Evolutionary conservation across 176 grass and related monocot species (phyloP).

Genomic region (Rhynchospora tenuis): DNA sequence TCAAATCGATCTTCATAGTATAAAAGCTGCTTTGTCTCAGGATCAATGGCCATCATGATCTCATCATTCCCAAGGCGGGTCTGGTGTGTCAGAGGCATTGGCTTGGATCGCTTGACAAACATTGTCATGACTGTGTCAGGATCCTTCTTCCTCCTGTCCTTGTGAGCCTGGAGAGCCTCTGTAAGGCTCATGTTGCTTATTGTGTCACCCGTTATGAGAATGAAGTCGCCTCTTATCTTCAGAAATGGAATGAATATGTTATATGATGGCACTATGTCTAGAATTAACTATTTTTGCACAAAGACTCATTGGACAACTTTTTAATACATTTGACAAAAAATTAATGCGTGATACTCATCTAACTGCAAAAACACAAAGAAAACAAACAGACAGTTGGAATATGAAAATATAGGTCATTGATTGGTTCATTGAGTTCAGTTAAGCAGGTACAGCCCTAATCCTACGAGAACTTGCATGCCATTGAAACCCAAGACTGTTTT

Average conservation of each 20-base stretch:
- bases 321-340: not conserved
- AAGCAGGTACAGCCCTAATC: not conserved
- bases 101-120: constrained; percentile 82
- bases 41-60: constrained; percentile 72
- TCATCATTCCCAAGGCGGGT: constrained; percentile 85
- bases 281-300: not conserved
- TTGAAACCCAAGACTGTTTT: not conserved
- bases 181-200: constrained; percentile 88
- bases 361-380: not conserved
- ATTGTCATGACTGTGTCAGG: constrained; percentile 94
- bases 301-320: not conserved
- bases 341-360: not conserved
- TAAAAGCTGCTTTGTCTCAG: constrained; percentile 73
- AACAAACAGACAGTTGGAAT: not conserved
- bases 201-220: constrained; percentile 93
- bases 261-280: not conserved
- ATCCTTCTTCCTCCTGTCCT: constrained; percentile 84
- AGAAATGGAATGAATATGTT: constrained; percentile 18
- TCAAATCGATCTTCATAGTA: constrained; percentile 82
- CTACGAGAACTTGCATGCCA: not conserved
- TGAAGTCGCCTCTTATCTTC: constrained; percentile 89
- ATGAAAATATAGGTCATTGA: too few species aligned
- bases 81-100: constrained; percentile 51
- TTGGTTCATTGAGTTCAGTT: too few species aligned
- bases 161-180: constrained; percentile 71